phyloP scores from a whole-genome alignment of 2,329 filamentous ascomycete species.

The Xylaria sp. region DNA sequence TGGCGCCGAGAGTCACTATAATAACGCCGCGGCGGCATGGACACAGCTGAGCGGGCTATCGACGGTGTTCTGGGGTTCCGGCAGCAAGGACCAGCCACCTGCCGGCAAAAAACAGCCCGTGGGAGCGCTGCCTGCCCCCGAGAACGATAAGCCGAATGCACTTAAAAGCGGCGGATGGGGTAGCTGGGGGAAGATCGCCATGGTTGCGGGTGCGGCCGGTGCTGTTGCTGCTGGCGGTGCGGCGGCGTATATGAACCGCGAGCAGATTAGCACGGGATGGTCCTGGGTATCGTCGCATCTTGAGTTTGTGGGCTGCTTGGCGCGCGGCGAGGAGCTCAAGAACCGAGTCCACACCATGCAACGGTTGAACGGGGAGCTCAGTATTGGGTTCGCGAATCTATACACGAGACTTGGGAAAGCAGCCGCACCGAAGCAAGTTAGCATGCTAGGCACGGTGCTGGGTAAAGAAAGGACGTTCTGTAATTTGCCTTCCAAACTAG shows the following conservation, averaged over 20 bases:
- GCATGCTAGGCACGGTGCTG: conserved; percentile 67
- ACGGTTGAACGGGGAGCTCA: conserved; percentile 70
- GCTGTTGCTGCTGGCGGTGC: conserved; percentile 84
- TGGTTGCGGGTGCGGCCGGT: conserved; percentile 85
- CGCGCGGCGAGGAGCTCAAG: conserved; percentile 82
- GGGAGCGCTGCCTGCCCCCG: conserved; percentile 51
- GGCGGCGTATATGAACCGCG: conserved; percentile 86
- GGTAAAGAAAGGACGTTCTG: conserved; percentile 87
- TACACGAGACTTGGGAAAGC: conserved; percentile 85
- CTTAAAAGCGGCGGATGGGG: conserved; percentile 67
- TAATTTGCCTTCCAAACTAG: conserved; percentile 72
- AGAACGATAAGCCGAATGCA: conserved; percentile 42
- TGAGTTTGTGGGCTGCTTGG: conserved; percentile 90
- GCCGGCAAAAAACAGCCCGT: conserved; percentile 49
- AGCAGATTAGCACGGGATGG: conserved; percentile 79
- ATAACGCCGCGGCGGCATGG: conserved; percentile 75
- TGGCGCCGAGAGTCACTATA: conserved; percentile 87
- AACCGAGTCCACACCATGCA: conserved; percentile 76
- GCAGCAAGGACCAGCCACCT: conserved; percentile 47
- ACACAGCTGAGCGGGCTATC: conserved; percentile 72
- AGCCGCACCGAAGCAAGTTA: conserved; percentile 64
- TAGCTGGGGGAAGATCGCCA: conserved; percentile 84
- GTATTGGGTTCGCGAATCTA: conserved; percentile 83
- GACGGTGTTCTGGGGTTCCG: conserved; percentile 72
- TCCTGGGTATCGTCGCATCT: conserved; percentile 90